phyloP scores from a whole-genome alignment of 1,139 yeast species.

The Suhomyces kunorum region DNA sequence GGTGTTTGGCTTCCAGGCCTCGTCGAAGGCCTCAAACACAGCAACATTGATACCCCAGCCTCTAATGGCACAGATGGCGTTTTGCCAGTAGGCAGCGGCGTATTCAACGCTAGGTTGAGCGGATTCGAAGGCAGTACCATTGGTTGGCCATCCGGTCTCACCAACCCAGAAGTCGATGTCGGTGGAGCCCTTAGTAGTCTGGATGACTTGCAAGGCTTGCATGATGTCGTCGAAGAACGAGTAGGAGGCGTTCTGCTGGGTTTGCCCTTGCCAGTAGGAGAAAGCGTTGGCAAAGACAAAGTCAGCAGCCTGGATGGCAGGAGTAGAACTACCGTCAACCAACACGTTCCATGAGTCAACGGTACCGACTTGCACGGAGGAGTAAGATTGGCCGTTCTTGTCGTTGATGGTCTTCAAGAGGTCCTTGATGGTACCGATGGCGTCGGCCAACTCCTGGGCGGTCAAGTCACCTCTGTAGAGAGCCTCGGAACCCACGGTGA shows the following conservation, averaged over 20 bases:
- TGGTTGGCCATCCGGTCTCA: constrained; percentile 98
- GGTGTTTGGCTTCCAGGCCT: constrained; percentile 91
- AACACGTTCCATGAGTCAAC: constrained; percentile 95
- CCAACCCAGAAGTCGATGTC: constrained; percentile 93
- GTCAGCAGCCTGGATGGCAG: constrained; percentile 79
- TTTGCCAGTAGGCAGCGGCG: constrained; percentile 80
- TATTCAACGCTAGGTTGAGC: constrained; percentile 68
- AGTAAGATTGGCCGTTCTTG: constrained; percentile 76
- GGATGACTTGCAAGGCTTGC: constrained; percentile 90
- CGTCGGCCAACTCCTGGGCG: constrained; percentile 64
- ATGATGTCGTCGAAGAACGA: constrained; percentile 93
- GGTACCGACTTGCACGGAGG: constrained; percentile 77
- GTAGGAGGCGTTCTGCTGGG: constrained; percentile 74
- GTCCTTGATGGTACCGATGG: constrained; percentile 59
- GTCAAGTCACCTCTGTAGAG: constrained; percentile 82
- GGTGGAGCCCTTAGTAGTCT: constrained; percentile 79
- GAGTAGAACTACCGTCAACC: constrained; percentile 71
- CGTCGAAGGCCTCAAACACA: constrained; percentile 93
- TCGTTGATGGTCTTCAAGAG: constrained; percentile 63
- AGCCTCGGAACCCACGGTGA: constrained; percentile 91
- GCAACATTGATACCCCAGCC: constrained; percentile 94
- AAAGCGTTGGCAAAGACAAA: constrained; percentile 89
- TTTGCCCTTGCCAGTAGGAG: constrained; percentile 98
- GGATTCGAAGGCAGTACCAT: constrained; percentile 69
- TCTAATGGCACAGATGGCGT: constrained; percentile 88